Conservation (phyloP, 1,284 basidiomycete species). For the Cerrena zonata region DNA sequence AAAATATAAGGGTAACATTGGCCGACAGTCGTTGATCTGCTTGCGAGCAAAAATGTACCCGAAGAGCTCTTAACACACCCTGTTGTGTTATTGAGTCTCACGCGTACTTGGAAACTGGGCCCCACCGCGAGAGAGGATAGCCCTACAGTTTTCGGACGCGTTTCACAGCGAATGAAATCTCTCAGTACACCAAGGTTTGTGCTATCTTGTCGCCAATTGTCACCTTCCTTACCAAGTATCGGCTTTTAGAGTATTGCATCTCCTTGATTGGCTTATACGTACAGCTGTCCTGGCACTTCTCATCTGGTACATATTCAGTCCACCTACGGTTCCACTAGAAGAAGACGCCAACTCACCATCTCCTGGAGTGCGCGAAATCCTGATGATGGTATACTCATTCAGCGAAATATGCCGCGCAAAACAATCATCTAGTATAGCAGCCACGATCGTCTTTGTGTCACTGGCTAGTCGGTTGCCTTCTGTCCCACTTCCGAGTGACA, state of each 20-base stretch:
- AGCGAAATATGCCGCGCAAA: constrained; percentile 26
- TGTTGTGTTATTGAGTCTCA: constrained; percentile 36
- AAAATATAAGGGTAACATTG: constrained; percentile 1
- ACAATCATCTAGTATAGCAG: constrained; percentile 22
- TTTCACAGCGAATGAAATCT: constrained; percentile 31
- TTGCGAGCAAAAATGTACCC: constrained; percentile 29
- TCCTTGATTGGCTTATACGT: constrained; percentile 37
- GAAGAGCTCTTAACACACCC: constrained; percentile 35
- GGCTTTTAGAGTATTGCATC: constrained; percentile 39
- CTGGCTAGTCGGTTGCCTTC: constrained; percentile 28
- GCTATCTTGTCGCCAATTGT: neutral
- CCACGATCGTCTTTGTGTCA: constrained; percentile 29
- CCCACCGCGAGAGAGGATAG: constrained; percentile 1
- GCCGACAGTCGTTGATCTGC: constrained; percentile 41
- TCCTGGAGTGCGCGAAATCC: constrained; percentile 30
- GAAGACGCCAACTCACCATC: constrained; percentile 17
- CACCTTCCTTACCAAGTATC: constrained; percentile 1
- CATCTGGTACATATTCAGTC: constrained; percentile 40
- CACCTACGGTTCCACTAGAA: constrained; percentile 28
- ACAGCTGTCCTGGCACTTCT: constrained; percentile 37
- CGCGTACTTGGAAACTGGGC: constrained; percentile 41
- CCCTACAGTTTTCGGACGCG: constrained; percentile 8
- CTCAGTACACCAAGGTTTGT: constrained; percentile 41
- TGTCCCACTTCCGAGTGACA: constrained; percentile 33
- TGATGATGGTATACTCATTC: constrained; percentile 34